These are phyloP conservation scores for Wickerhamomyces hampshirensis DNA, from an alignment of 805 yeast genomes.

Conservation along the genomic window DNA sequence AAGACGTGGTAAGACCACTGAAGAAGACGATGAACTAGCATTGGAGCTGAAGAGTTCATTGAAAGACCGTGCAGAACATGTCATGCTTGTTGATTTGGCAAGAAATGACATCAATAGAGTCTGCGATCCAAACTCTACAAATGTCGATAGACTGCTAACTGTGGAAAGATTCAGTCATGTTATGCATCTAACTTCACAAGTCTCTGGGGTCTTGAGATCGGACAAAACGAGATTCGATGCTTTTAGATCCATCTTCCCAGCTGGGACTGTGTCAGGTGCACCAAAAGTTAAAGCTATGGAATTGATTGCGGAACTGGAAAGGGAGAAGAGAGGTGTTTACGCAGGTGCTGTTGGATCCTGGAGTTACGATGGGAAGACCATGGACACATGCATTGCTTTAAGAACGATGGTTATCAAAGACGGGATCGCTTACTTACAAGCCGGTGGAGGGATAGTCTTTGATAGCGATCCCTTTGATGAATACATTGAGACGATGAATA, in stretches of 20 bases:
- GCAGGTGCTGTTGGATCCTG: constrained; percentile 99
- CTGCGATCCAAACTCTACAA: constrained; percentile 81
- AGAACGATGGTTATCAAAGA: constrained; percentile 96
- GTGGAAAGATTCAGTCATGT: constrained; percentile 96
- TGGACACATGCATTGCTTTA: constrained; percentile 97
- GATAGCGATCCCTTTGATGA: constrained; percentile 96
- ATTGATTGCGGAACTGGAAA: constrained; percentile 81
- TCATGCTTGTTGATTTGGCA: constrained; percentile 97
- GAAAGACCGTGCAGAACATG: constrained; percentile 97
- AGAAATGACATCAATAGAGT: constrained; percentile 93
- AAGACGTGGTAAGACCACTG: constrained; percentile 80
- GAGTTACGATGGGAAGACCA: constrained; percentile 91
- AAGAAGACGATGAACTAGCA: constrained; percentile 88
- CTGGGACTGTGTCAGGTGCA: constrained; percentile 98
- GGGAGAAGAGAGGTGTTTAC: constrained; percentile 91
- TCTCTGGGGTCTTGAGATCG: constrained; percentile 80
- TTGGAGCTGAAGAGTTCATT: constrained; percentile 63
- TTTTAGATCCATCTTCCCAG: constrained; percentile 96
- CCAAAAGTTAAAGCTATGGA: constrained; percentile 98
- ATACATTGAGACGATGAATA: constrained; percentile 93
- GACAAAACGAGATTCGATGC: constrained; percentile 94
- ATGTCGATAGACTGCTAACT: constrained; percentile 81
- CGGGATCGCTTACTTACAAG: constrained; percentile 88
- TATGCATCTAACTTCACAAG: constrained; percentile 93
- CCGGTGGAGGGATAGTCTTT: constrained; percentile 97